phyloP scores from a whole-genome alignment of 164 flowering plant species.

The Piper betle region DNA sequence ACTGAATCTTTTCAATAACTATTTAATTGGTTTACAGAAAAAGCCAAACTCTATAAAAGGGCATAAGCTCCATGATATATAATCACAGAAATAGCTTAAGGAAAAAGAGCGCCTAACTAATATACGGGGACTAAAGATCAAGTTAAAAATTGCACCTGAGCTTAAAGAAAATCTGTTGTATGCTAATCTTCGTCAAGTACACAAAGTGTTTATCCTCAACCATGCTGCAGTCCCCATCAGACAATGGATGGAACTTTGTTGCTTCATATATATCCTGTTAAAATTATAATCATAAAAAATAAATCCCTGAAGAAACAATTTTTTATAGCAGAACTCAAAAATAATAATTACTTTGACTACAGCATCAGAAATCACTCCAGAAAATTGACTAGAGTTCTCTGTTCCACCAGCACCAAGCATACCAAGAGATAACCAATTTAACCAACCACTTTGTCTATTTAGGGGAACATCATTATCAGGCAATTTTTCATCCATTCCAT shows the following conservation, averaged over 20 bases:
- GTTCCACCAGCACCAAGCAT: slow-evolving; percentile 99
- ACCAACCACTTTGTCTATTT: slow-evolving; percentile 70
- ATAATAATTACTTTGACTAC: slow-evolving; percentile 45
- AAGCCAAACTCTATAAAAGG: neutral
- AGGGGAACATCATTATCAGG: slow-evolving; percentile 38
- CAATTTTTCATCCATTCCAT: slow-evolving; percentile 23
- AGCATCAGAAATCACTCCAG: slow-evolving; percentile 93
- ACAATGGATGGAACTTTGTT: slow-evolving; percentile 52
- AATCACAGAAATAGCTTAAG: neutral
- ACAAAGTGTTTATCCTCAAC: slow-evolving; percentile 25
- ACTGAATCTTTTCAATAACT: no score
- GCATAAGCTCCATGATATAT: neutral
- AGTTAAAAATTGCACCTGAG: slow-evolving; percentile 16
- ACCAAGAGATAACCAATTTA: slow-evolving; percentile 90
- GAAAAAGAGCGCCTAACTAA: slow-evolving; percentile 1
- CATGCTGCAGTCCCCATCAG: slow-evolving; percentile 25
- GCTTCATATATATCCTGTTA: slow-evolving; percentile 90
- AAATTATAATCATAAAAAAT: neutral
- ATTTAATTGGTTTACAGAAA: no score
- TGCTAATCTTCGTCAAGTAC: slow-evolving; percentile 35
- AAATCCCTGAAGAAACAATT: neutral
- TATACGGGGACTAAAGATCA: neutral
- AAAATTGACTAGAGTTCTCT: slow-evolving; percentile 73
- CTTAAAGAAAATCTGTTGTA: slow-evolving; percentile 36
- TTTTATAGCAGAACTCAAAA: neutral